These are phyloP conservation scores for Cordyceps tenuipes DNA, from an alignment of 2,329 filamentous ascomycete species.

Conservation along the genomic window DNA sequence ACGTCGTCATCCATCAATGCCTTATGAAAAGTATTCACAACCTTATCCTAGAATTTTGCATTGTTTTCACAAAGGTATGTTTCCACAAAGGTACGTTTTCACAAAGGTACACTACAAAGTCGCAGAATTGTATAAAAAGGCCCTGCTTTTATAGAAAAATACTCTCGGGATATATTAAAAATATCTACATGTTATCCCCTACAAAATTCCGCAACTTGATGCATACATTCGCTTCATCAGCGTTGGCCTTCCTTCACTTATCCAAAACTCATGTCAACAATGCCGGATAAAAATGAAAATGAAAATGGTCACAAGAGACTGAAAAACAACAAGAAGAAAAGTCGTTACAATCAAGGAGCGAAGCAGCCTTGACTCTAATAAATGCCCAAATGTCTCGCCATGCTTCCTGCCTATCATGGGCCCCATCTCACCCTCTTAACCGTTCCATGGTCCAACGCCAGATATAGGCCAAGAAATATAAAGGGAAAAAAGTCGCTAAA, in stretches of 20 bases:
- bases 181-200: too few relatives aligned
- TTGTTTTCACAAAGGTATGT: not conserved
- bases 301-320: not conserved
- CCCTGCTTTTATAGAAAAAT: too few relatives aligned
- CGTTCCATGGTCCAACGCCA: not conserved
- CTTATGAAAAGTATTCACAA: not conserved
- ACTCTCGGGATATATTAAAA: too few relatives aligned
- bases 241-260: not conserved
- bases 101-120: too few relatives aligned
- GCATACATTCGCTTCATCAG: not conserved
- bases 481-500: not conserved
- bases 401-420: not conserved
- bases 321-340: too few relatives aligned
- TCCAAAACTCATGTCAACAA: not conserved
- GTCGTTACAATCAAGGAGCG: too few relatives aligned
- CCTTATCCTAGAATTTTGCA: not conserved
- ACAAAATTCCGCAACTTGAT: not conserved
- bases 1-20: not conserved
- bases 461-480: not conserved
- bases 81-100: too few relatives aligned
- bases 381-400: not conserved
- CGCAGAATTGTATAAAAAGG: too few relatives aligned
- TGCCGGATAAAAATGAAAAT: not conserved
- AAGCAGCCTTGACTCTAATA: not conserved
- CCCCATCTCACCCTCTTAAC: not conserved